Base-by-base conservation (phyloP, 805 yeast genomes). In the Danielozyma ontarioensis region DNA sequence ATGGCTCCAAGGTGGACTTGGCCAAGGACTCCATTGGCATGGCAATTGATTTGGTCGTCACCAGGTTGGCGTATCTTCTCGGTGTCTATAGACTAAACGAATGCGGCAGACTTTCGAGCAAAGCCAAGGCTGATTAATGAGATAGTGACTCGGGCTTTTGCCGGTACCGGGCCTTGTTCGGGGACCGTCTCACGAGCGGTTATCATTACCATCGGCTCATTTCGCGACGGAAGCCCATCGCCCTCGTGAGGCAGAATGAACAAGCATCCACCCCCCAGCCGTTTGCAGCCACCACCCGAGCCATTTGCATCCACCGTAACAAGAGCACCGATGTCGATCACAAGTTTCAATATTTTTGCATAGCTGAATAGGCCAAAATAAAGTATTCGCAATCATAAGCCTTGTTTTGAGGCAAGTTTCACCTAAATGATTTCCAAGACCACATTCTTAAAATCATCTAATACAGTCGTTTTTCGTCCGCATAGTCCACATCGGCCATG, bases 21-120 rank as follows among this genome's bases (percentile, higher is more conserved):
- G 96, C 97, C 6, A 72, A 83, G 44, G 98, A 90, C 58, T 80
- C 90, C 35, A 76, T 93, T 39, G 78, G 74, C 37, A 93, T 93
- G 98, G 97, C 97, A 12, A 73, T 85, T 28, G 98, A 93, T 55
- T 68, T 93, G 58, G 84, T 93, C 25, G 88, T 87, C 13, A 90
- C 94, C 27, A 72, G 98, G 47, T 57, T 87, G 62, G 96, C 97
- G 4, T 93, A 90, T 54, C 44, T 86, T 16, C 54, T 88, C 39
- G 96, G 97, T 6, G 73, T 93, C 29, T 93, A 93, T 58, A 73
- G 64, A 38, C 42, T 64, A 12, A 48, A 59, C 32, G 50, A 51
- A 32, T 34, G 42, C 28, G 39, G 37, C n/a, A n/a, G n/a, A n/a
- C n/a, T n/a, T n/a, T n/a, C n/a, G n/a, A 12, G 17, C 28, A 13